These are phyloP conservation scores for Chaetoceros muelleri DNA, from an alignment of 108 stramenopile genomes.

Conservation along the genomic window DNA sequence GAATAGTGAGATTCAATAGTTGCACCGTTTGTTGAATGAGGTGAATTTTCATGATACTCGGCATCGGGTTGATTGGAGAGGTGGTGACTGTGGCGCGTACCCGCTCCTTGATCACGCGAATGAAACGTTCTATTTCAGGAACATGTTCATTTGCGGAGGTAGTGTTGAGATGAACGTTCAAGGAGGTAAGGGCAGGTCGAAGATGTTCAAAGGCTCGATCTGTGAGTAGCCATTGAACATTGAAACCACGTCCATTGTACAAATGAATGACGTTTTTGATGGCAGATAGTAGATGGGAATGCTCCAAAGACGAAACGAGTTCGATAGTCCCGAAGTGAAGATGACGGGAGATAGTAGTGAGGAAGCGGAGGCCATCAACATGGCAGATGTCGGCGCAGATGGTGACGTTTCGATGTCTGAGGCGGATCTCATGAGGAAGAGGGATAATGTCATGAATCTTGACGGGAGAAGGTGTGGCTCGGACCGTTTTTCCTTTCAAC, in stretches of 20 bases:
- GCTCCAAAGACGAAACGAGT: constrained; percentile 3
- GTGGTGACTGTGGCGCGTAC: constrained; percentile 16
- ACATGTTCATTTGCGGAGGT: constrained; percentile 24
- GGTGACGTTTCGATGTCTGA: constrained; percentile 8
- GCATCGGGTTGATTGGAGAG: constrained; percentile 21
- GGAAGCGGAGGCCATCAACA: constrained; percentile 27
- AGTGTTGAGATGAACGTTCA: constrained; percentile 4
- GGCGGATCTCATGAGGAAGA: constrained; percentile 17
- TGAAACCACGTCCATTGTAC: constrained; percentile 5
- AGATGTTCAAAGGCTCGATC: too few species aligned
- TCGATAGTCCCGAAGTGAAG: too few species aligned
- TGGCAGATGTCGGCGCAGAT: too few species aligned
- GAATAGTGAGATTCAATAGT: constrained; percentile 23
- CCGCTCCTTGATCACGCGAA: constrained; percentile 26
- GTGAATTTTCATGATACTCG: constrained; percentile 10
- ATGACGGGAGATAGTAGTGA: too few species aligned
- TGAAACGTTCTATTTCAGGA: too few species aligned
- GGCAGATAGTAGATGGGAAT: background rate
- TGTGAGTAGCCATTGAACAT: background rate
- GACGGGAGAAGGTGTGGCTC: constrained; percentile 7
- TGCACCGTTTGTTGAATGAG: constrained; percentile 11
- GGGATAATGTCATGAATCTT: constrained; percentile 9
- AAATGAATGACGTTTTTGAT: background rate
- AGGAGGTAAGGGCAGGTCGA: constrained; percentile 3
- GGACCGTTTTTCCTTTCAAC: constrained; percentile 16